Evolutionary conservation across 1,139 yeast species (phyloP), one percentile per base, ranked within the genome.

Genomic region (Debaryomyces coudertii): DNA sequence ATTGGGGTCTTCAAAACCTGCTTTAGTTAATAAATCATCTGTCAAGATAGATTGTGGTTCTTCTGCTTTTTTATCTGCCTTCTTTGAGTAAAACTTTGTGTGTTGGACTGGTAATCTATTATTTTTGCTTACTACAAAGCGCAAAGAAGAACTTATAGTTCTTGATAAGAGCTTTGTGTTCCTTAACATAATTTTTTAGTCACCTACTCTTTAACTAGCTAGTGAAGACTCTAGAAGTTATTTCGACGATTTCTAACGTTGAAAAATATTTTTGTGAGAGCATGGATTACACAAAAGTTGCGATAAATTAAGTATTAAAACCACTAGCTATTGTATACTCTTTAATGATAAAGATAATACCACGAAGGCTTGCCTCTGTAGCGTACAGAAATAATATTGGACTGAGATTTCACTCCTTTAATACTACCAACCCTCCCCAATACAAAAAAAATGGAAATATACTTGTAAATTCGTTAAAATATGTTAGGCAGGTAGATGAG

Each of bases 1-100:
- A 11, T 56, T 61, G 11, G 59, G 56, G 39, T 71, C 77, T 43
- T 75, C 95, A 51, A 90, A 82, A 36, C 97, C 97, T 7, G 96
- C 96, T 60, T 84, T 82, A 25, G 87, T 85, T 52, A 90, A 76
- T 58, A 90, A 59, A 60, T 90, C 97, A 50, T 90, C 97, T 36
- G 87, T 84, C 53, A 90, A 74, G 57, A 90, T 79, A 23, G 88
- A 79, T 56, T 79, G 68, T 36, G 80, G 73, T 46, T 74, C 61
- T 43, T 64, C 60, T 8, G 49, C 47, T 53, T 68, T 53, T 48
- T 62, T 58, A 27, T 58, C 52, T 16, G 50, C 36, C 41, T 60
- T 57, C 11, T 66, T 56, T 15, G 71, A 59, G 47, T 65, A 66
- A 27, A 54, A 51, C 41, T 34, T 38, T 33, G 22, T 35, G 11